These are phyloP conservation scores for Ustilago lituana DNA, from an alignment of 1,284 basidiomycete genomes.

Conservation along the genomic window DNA sequence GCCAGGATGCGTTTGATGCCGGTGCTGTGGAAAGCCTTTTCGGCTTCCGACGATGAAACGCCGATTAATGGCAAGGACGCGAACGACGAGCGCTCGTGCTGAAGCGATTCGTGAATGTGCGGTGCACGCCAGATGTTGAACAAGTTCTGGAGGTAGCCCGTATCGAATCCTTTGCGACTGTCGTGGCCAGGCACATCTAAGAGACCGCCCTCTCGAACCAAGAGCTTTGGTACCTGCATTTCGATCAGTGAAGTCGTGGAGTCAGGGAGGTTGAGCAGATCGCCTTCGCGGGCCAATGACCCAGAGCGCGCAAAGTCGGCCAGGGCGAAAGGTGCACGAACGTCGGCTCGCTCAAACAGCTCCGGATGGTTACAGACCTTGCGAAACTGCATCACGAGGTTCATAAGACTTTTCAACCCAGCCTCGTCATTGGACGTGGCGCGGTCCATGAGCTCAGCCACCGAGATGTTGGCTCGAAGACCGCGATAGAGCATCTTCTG, in stretches of 20 bases:
- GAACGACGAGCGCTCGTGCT: conserved; percentile 73
- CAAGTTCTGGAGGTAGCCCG: conserved; percentile 75
- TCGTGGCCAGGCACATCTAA: conserved; percentile 76
- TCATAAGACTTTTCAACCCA: conserved; percentile 93
- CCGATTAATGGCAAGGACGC: conserved; percentile 80
- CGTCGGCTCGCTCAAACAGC: conserved; percentile 96
- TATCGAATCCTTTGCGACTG: conserved; percentile 73
- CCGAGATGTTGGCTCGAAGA: conserved; percentile 89
- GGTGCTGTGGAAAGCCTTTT: conserved; percentile 72
- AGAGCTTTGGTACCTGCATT: conserved; percentile 77
- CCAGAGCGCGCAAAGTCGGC: conserved; percentile 83
- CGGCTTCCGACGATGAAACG: conserved; percentile 75
- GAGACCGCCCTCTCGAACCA: conserved; percentile 83
- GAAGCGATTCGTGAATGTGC: conserved; percentile 79
- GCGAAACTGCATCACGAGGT: conserved; percentile 99
- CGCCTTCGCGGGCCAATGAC: conserved; percentile 83
- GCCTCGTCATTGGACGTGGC: conserved; percentile 88
- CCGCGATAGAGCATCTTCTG: conserved; percentile 93
- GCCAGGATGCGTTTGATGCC: conserved; percentile 71
- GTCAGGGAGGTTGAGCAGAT: conserved; percentile 82
- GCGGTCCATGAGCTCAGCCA: conserved; percentile 91
- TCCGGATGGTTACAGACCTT: conserved; percentile 99
- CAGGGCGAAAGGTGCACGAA: conserved; percentile 90
- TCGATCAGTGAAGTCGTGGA: conserved; percentile 86
- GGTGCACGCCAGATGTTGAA: conserved; percentile 92